phyloP scores from a whole-genome alignment of 352 stramenopile species.

The Phytopythium aichiense region DNA sequence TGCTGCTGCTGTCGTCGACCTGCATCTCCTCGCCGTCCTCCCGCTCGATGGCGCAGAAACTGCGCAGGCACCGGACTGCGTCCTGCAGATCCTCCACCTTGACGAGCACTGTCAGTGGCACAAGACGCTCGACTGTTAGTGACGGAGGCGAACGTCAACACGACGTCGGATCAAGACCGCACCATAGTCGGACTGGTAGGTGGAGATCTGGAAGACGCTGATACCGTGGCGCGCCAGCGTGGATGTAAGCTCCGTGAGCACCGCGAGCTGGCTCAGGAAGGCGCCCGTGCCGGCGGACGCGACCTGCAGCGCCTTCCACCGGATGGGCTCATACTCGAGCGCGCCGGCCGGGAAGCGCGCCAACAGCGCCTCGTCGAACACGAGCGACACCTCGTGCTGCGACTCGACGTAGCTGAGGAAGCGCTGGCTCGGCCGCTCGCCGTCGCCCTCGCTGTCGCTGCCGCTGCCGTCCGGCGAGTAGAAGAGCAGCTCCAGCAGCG shows the following conservation, averaged over 20 bases:
- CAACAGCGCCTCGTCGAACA: conserved; percentile 48
- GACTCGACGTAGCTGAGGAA: conserved; percentile 71
- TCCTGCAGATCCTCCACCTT: conserved; percentile 51
- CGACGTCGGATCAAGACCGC: not conserved
- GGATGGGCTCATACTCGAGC: conserved; percentile 45
- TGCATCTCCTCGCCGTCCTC: conserved; percentile 28
- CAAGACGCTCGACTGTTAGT: not conserved
- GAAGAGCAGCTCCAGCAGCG: conserved; percentile 54
- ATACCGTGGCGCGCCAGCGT: conserved; percentile 42
- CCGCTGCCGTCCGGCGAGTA: conserved; percentile 21
- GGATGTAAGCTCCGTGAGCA: conserved; percentile 58
- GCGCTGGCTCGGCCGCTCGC: conserved; percentile 9
- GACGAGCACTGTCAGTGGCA: conserved; percentile 38
- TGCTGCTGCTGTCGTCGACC: not conserved
- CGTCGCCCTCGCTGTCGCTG: not conserved
- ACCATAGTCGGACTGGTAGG: conserved; percentile 72
- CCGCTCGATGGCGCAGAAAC: conserved; percentile 55
- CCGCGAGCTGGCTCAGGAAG: conserved; percentile 49
- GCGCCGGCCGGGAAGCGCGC: conserved; percentile 23
- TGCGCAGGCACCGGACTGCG: conserved; percentile 40
- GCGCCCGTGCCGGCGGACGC: conserved; percentile 44
- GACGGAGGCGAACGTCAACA: too few species aligned
- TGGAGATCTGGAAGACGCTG: conserved; percentile 72
- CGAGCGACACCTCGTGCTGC: conserved; percentile 62
- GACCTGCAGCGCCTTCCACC: conserved; percentile 62